Conservation (phyloP, 495 filamentous ascomycete genomes). For the Annulohypoxylon maeteangense region DNA sequence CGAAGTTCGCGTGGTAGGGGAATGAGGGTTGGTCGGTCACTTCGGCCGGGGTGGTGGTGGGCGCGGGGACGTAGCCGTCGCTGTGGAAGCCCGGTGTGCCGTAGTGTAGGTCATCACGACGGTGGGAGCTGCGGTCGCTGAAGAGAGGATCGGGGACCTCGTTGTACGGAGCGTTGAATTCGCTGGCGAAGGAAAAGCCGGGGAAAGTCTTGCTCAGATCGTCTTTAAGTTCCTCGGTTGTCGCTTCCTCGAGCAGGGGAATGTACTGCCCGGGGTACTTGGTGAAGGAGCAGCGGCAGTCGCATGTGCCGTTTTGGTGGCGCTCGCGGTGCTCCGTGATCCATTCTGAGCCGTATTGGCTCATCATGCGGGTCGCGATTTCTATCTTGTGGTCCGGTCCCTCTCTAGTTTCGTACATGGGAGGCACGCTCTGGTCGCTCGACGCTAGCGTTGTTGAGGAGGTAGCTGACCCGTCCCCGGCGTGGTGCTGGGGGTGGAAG, state of each 20-base stretch:
- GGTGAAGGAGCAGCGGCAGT: constrained; percentile 47
- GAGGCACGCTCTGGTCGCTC: neutral
- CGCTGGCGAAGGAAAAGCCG: neutral
- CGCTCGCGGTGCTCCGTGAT: constrained; percentile 49
- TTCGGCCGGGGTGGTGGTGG: neutral
- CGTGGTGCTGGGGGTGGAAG: neutral
- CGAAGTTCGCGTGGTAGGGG: neutral
- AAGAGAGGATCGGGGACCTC: too few species aligned
- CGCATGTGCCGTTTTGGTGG: constrained; percentile 48
- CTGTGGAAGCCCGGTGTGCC: neutral
- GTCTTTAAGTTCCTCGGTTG: neutral
- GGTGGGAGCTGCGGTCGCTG: neutral
- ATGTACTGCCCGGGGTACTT: constrained; percentile 34
- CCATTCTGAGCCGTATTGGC: constrained; percentile 58
- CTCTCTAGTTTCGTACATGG: constrained; percentile 41
- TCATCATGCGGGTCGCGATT: constrained; percentile 46
- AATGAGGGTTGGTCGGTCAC: neutral
- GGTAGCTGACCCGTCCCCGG: neutral
- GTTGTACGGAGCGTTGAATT: neutral
- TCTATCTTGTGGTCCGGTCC: constrained; percentile 18
- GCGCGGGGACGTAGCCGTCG: neutral
- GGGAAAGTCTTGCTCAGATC: too few species aligned
- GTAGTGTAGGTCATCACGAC: neutral
- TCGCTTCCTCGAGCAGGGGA: neutral
- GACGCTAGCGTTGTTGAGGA: neutral